Evolutionary conservation across 2,329 filamentous ascomycete species (phyloP), one percentile per base, ranked within the genome.

Genomic region (Epichloe coenophiala): DNA sequence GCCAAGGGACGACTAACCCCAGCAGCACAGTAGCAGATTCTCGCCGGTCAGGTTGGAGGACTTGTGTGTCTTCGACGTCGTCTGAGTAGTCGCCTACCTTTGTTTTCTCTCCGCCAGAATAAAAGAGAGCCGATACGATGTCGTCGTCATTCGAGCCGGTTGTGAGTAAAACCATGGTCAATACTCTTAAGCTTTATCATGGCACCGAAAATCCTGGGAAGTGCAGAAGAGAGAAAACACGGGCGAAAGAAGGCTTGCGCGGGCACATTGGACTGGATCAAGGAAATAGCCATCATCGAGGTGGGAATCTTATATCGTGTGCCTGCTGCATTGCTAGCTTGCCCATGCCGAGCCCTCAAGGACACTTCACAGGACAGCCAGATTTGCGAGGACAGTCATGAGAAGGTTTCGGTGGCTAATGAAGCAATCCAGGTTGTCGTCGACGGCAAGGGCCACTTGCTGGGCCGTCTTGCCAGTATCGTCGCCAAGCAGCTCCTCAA

Each of bases 391-490:
- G 33, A 35, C 38, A 48, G 33, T 35, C 23, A 23, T 21, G n/a
- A 36, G 53, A 54, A 51, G 38, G 55, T 48, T 54, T 47, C 54
- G 48, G 54, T 56, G 59, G 58, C 61, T 57, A 56, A 58, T 53
- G 46, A 50, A 52, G 50, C 47, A 60, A 44, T 57, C 9, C 40
- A 95, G 89, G 84, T 96, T 79, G 87, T 96, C 79, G 95, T 98
- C 73, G 93, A 98, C 84, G 93, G 90, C 88, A 98, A 98, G 85
- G 93, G 93, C 77, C 93, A 98, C 78, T 86, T 98, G 73, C 89
- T 98, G 75, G 93, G 93, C 81, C 91, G 93, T 75, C 84, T 98
- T 73, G 91, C 91, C 78, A 89, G 84, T 73, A 95, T 89, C 71
- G 89, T 97, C 69, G 91, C 91, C 73, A 97, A 97, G 86, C 91